Conservation (phyloP, 139 green algal genomes). For the Auxenochlorella pyrenoidosa region DNA sequence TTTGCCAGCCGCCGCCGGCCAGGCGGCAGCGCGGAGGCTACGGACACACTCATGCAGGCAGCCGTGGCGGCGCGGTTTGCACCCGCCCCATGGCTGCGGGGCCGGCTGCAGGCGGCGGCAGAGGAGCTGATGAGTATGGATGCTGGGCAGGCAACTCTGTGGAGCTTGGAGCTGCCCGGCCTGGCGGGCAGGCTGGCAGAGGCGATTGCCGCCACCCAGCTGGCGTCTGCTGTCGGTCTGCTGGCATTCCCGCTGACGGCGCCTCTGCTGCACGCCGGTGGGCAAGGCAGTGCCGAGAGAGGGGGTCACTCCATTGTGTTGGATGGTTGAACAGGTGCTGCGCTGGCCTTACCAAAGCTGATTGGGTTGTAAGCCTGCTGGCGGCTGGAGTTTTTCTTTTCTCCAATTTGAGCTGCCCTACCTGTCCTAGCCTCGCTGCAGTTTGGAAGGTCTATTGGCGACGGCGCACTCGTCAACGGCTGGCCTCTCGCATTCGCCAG, state of each 20-base stretch:
- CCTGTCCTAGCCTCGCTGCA: not conserved
- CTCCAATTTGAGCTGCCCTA: not conserved
- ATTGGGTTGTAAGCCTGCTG: no score
- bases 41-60: not conserved
- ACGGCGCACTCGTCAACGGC: not conserved
- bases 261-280: not conserved
- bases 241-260: not conserved
- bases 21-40: not conserved
- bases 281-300: not conserved
- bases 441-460: not conserved
- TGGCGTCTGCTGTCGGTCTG: not conserved
- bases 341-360: no score
- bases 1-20: slow-evolving; percentile 6
- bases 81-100: not conserved
- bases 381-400: no score
- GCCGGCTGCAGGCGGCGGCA: not conserved
- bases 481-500: not conserved
- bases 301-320: no score
- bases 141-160: no score
- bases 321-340: no score
- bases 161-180: not conserved
- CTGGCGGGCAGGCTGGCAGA: not conserved
- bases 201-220: not conserved
- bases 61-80: not conserved
- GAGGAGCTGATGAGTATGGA: not conserved